These are phyloP conservation scores for Penicillium italicum DNA, from an alignment of 2,329 filamentous ascomycete genomes.

Conservation along the genomic window DNA sequence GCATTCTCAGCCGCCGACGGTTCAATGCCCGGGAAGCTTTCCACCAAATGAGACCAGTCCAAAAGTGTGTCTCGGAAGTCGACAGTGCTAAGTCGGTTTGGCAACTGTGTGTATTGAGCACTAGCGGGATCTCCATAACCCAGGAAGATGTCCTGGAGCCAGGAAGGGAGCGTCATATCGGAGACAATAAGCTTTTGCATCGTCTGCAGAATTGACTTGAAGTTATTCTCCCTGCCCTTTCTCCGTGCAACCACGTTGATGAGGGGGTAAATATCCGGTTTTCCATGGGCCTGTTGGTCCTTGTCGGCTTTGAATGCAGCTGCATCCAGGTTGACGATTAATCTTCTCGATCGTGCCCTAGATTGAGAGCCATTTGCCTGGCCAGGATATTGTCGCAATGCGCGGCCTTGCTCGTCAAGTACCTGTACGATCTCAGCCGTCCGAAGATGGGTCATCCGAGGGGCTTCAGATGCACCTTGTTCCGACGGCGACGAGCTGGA, in stretches of 20 bases:
- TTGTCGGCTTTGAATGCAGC: slow-evolving; percentile 73
- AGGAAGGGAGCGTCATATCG: slow-evolving; percentile 78
- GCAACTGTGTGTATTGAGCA: slow-evolving; percentile 77
- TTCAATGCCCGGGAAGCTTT: slow-evolving; percentile 85
- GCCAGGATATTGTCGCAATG: slow-evolving; percentile 58
- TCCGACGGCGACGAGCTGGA: slow-evolving; percentile 44
- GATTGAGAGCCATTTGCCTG: slow-evolving; percentile 60
- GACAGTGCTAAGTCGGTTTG: slow-evolving; percentile 71
- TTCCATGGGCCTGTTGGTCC: slow-evolving; percentile 61
- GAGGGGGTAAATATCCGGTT: slow-evolving; percentile 72
- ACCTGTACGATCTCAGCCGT: slow-evolving; percentile 83
- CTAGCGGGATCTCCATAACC: slow-evolving; percentile 90
- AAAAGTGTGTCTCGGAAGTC: slow-evolving; percentile 94
- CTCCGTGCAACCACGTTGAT: slow-evolving; percentile 85
- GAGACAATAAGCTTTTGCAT: slow-evolving; percentile 82
- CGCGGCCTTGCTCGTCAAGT: slow-evolving; percentile 76
- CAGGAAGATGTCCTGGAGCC: slow-evolving; percentile 96
- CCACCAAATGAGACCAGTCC: slow-evolving; percentile 89
- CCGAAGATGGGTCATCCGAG: slow-evolving; percentile 68
- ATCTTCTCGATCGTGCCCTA: slow-evolving; percentile 60
- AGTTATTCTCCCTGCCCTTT: slow-evolving; percentile 90
- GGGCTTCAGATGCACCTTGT: slow-evolving; percentile 48
- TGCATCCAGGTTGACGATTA: slow-evolving; percentile 79
- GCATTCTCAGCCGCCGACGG: slow-evolving; percentile 66
- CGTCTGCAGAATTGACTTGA: slow-evolving; percentile 87